Percentiles rank a stretch among this genome's conserved stretches.
phyloP scores from a whole-genome alignment of 257 asterid species.

The Salvia miltiorrhiza region DNA sequence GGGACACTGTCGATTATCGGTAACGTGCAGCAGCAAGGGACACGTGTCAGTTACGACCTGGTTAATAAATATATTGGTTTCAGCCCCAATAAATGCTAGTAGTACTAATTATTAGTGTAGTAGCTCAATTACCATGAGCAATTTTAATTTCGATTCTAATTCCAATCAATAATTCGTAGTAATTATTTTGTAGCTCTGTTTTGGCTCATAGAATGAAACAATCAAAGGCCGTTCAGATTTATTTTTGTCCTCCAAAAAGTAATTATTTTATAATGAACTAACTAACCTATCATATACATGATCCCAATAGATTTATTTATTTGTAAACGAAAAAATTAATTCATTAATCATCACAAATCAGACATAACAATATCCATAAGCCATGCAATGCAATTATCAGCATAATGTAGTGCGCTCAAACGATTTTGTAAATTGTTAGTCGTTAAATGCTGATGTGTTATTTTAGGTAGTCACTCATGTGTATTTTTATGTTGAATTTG shows the following conservation, averaged over 20 bases:
- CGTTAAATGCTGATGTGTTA: too few relatives aligned
- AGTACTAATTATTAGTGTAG: background rate
- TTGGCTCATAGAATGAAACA: background rate
- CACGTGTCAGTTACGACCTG: conserved; percentile 80
- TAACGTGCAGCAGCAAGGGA: conserved; percentile 92
- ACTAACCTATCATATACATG: background rate
- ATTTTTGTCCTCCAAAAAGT: background rate
- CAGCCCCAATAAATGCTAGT: conserved; percentile 80
- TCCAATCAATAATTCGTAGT: too few relatives aligned
- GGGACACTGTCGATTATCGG: conserved; percentile 74
- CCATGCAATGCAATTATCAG: too few relatives aligned
- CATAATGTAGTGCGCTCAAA: too few relatives aligned
- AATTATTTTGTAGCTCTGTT: conserved; percentile 5
- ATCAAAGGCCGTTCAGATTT: background rate
- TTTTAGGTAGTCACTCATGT: too few relatives aligned
- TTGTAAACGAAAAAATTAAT: background rate
- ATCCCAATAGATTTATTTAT: background rate
- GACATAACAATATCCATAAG: too few relatives aligned
- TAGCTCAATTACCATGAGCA: background rate
- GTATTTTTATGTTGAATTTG: background rate
- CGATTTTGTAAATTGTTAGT: too few relatives aligned
- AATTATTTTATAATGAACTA: background rate
- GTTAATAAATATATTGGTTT: conserved; percentile 62
- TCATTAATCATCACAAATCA: too few relatives aligned
- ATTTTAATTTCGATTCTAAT: background rate